These are phyloP conservation scores for Toxoplasma gondii DNA, from an alignment of 169 alveolate species.

Conservation along the genomic window DNA sequence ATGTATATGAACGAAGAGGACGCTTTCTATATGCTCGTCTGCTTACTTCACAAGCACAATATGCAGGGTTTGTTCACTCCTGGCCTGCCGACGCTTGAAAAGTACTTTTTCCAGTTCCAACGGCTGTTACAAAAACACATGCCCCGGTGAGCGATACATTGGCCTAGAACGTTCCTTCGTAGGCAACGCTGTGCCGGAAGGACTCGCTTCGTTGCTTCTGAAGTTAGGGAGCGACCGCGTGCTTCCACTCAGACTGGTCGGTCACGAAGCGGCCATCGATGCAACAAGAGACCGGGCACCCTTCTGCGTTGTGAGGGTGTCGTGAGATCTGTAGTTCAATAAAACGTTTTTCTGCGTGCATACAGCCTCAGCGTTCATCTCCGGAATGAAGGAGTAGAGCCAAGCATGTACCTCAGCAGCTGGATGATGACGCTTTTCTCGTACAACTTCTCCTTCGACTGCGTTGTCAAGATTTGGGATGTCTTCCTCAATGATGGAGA, in stretches of 20 bases:
- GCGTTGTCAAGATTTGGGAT: slow-evolving; percentile 90
- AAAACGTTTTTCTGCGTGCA: neutral
- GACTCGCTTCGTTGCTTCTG: no score
- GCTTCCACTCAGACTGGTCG: no score
- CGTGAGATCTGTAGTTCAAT: no score
- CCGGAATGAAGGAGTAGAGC: slow-evolving; percentile 81
- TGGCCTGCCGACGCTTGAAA: slow-evolving; percentile 90
- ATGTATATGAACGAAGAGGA: slow-evolving; percentile 93
- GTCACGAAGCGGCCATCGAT: no score
- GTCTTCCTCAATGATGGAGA: slow-evolving; percentile 87
- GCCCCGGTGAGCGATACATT: slow-evolving; percentile 71
- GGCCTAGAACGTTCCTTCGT: neutral
- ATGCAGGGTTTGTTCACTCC: slow-evolving; percentile 85
- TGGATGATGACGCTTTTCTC: slow-evolving; percentile 95
- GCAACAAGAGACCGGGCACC: no score
- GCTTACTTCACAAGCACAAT: slow-evolving; percentile 85
- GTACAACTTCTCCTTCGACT: slow-evolving; percentile 79
- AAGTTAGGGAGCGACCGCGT: no score
- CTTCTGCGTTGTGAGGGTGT: no score
- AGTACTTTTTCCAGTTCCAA: slow-evolving; percentile 86
- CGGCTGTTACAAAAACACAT: slow-evolving; percentile 82
- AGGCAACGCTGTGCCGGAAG: no score
- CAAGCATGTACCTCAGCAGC: slow-evolving; percentile 92
- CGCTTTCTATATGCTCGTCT: slow-evolving; percentile 88
- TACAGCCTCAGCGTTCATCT: slow-evolving; percentile 72